Conservation (phyloP, 2,329 filamentous ascomycete species). For the Epichloe amarillans region DNA sequence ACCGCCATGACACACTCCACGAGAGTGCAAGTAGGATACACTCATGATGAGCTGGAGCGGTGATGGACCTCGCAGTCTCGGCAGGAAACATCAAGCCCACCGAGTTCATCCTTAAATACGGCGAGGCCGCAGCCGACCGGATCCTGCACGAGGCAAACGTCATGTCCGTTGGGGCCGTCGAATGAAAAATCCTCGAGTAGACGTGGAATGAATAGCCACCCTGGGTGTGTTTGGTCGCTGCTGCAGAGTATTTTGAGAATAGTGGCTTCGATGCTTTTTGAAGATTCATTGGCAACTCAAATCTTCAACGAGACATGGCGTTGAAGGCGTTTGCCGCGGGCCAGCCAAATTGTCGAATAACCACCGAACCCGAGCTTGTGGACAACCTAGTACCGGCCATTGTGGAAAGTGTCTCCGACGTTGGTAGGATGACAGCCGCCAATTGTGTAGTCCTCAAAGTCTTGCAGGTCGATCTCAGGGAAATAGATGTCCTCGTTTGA, state of each 20-base stretch:
- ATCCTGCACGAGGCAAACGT: conserved; percentile 11
- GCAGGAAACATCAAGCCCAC: conserved; percentile 3
- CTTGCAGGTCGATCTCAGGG: too few relatives aligned
- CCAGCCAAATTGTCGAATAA: conserved; percentile 25
- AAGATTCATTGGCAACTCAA: neutral
- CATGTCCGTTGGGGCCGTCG: conserved; percentile 11
- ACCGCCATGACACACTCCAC: conserved; percentile 4
- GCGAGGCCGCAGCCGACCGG: conserved; percentile 12
- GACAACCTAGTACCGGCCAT: conserved; percentile 21
- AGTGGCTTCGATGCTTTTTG: neutral
- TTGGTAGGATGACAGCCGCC: too few relatives aligned
- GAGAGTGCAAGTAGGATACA: conserved; percentile 14
- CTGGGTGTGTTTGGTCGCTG: neutral
- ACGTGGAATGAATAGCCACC: conserved; percentile 3
- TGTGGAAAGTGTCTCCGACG: conserved; percentile 11
- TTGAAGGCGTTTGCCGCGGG: neutral
- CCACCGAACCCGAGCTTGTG: conserved; percentile 25
- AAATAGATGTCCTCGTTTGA: too few relatives aligned
- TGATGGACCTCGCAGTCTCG: conserved; percentile 5
- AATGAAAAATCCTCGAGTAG: conserved; percentile 11
- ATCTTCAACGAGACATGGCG: neutral
- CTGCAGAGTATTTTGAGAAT: neutral
- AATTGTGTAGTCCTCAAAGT: too few relatives aligned
- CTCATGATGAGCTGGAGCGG: conserved; percentile 13
- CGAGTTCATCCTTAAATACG: conserved; percentile 3